Evolutionary conservation across 208 protist genomes (phyloP), one percentile per base, ranked within the genome.

Genomic region (Leishmania aethiopica): DNA sequence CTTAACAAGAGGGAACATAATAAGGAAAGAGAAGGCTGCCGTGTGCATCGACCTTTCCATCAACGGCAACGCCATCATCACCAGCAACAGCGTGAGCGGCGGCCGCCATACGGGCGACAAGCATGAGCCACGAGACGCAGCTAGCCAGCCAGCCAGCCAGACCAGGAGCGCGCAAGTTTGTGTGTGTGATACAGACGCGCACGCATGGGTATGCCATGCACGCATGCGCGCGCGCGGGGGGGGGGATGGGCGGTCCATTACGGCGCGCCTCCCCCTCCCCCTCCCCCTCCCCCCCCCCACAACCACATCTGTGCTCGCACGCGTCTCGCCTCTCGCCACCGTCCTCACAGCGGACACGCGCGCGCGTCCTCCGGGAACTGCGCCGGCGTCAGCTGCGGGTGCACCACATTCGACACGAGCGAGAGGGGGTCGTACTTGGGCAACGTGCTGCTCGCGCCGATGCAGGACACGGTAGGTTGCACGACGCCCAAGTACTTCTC

Each of bases 381-480:
- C 25, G n/a, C 40, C 62, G 81, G 75, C 37, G 51, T 88, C 59
- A 92, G 83, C 84, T 90, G 85, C 72, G 91, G 91, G 22, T 78
- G 88, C 77, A 92, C 79, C 47, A 84, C 67, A 49, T 89, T 81
- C 51, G 83, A 86, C 49, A 72, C 69, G 6, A 84, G 71, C 71
- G 87, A 83, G 25, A 91, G 79, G 19, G 90, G 88, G 71, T 94
- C 89, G 80, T 91, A 95, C 57, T 80, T 66, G 0, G 94, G 93
- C 19, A 93, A 81, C 19, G 92, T 84, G 79, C 75, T 87, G 75
- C 86, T 90, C n/a, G 86, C 88, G 40, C 94, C 94, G 80, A 97
- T 95, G 84, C 89, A 93, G 35, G 92, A 93, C 19, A 96, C 88
- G 8, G 91, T 94, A 28, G 94, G 94, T 71, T 88, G 80, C 40